phyloP scores from a whole-genome alignment of 352 stramenopile species.

The Saprolegnia parasitica region DNA sequence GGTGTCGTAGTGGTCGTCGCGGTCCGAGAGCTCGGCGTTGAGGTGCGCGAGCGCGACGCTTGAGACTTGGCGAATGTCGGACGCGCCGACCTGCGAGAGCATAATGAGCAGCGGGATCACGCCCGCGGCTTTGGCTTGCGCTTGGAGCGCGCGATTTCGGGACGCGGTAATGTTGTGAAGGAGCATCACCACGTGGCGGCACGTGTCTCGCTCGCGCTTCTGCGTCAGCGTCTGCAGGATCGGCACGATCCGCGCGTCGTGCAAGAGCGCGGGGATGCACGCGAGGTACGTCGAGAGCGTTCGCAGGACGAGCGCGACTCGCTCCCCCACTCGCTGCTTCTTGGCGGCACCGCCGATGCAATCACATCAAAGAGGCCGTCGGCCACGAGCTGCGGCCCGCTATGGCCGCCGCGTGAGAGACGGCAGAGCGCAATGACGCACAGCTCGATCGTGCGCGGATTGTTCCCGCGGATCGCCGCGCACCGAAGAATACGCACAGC shows the following conservation, averaged over 20 bases:
- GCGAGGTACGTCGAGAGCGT: slow-evolving; percentile 52
- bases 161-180: slow-evolving; percentile 69
- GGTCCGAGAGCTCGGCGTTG: slow-evolving; percentile 34
- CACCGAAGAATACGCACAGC: slow-evolving; percentile 50
- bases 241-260: slow-evolving; percentile 49
- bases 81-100: slow-evolving; percentile 42
- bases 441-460: slow-evolving; percentile 35
- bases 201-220: slow-evolving; percentile 38
- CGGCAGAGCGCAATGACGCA: slow-evolving; percentile 65
- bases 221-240: slow-evolving; percentile 43
- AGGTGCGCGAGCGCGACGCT: slow-evolving; percentile 68
- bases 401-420: slow-evolving; percentile 50
- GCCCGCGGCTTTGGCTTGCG: slow-evolving; percentile 44
- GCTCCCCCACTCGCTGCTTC: slow-evolving; percentile 40
- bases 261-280: slow-evolving; percentile 44
- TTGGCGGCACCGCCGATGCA: slow-evolving; percentile 35
- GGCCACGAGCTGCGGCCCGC: slow-evolving; percentile 37
- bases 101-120: slow-evolving; percentile 57
- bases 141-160: slow-evolving; percentile 39
- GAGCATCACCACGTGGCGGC: slow-evolving; percentile 54
- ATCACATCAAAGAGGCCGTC: slow-evolving; percentile 64
- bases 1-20: slow-evolving; percentile 38
- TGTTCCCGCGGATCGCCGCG: slow-evolving; percentile 36
- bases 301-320: slow-evolving; percentile 58
- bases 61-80: slow-evolving; percentile 59